Evolutionary conservation across 31 red algal species (phyloP).

Genomic region (Asparagopsis taxiformis): DNA sequence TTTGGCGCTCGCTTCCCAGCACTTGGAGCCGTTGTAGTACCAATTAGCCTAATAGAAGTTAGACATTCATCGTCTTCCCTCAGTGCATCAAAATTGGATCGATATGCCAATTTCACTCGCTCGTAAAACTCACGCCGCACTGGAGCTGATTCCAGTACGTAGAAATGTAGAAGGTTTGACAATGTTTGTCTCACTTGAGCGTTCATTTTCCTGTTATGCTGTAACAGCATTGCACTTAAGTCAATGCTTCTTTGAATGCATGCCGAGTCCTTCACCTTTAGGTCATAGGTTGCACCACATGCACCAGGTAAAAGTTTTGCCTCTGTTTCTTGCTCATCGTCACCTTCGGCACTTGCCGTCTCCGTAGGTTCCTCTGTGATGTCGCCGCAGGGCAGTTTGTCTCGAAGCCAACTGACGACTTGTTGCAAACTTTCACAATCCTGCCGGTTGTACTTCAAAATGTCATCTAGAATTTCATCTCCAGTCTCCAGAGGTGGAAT

Average conservation of each 20-base stretch:
- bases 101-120: too few species aligned
- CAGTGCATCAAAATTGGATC: too few species aligned
- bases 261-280: slow-evolving; percentile 41
- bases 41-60: too few species aligned
- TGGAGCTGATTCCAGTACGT: slow-evolving; percentile 60
- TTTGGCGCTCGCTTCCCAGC: too few species aligned
- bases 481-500: background rate
- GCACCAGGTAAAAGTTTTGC: slow-evolving; percentile 33
- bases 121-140: slow-evolving; percentile 44
- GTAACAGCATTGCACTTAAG: slow-evolving; percentile 37
- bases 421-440: slow-evolving; percentile 70
- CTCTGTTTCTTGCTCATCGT: background rate
- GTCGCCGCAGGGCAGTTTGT: slow-evolving; percentile 5
- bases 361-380: background rate
- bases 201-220: background rate
- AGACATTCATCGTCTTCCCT: too few species aligned
- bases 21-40: too few species aligned
- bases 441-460: slow-evolving; percentile 67
- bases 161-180: slow-evolving; percentile 57
- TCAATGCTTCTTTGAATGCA: slow-evolving; percentile 43
- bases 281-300: slow-evolving; percentile 44
- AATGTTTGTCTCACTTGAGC: slow-evolving; percentile 1
- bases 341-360: background rate
- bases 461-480: slow-evolving; percentile 33
- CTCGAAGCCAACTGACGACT: slow-evolving; percentile 61